phyloP scores from a whole-genome alignment of 345 rosid genomes.

The Aquilaria yunnanensis region DNA sequence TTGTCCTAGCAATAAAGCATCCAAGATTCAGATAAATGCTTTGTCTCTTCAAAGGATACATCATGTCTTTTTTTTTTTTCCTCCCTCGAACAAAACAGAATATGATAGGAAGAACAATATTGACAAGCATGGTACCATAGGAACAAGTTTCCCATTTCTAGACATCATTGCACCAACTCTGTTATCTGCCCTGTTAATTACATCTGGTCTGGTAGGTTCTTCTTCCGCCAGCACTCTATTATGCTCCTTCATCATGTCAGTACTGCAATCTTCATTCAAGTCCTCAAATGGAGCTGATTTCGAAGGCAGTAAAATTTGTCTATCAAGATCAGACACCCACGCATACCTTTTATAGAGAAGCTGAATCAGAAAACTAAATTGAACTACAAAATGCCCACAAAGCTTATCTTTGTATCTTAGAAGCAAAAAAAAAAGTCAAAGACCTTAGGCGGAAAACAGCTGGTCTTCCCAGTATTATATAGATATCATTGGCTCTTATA shows the following conservation, averaged over 20 bases:
- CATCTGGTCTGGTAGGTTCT: constrained; percentile 19
- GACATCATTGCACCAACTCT: constrained; percentile 19
- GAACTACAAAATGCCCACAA: constrained; percentile 2
- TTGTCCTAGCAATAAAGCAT: constrained; percentile 29
- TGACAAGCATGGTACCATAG: constrained; percentile 30
- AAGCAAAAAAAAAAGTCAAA: no score
- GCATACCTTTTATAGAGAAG: constrained; percentile 62
- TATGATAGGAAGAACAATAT: background rate
- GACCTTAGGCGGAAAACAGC: constrained; percentile 78
- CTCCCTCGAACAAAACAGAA: background rate
- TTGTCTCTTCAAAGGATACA: constrained; percentile 9
- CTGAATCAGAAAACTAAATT: constrained; percentile 11
- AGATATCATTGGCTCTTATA: constrained; percentile 48
- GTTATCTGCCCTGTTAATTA: constrained; percentile 23
- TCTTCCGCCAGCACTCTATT: constrained; percentile 21
- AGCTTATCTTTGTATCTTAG: no score
- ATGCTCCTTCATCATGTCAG: constrained; percentile 18
- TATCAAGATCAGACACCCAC: constrained; percentile 43
- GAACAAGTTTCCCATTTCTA: constrained; percentile 24
- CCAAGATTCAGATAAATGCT: constrained; percentile 16
- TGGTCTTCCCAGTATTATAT: constrained; percentile 61
- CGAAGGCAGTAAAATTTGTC: constrained; percentile 21
- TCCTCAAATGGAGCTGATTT: constrained; percentile 28
- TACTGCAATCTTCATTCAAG: constrained; percentile 14
- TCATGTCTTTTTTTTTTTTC: no score